A percentile compares a stretch with the other conserved stretches of the same genome.
Evolutionary conservation across 2,329 filamentous ascomycete species (phyloP).

Genomic region (Xylaria arbuscula): DNA sequence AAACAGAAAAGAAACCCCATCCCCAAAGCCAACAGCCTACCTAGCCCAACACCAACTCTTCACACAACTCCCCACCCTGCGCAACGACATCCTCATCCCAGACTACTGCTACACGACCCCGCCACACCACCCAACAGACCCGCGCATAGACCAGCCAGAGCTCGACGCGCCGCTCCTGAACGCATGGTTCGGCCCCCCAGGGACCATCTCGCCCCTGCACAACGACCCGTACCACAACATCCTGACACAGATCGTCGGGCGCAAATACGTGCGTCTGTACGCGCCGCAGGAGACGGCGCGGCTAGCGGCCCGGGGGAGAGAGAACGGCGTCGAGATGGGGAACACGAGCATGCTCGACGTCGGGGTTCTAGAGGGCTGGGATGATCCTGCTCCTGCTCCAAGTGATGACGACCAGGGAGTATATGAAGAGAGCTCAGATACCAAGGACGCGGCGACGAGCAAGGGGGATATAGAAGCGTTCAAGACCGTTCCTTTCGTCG

Average conservation of each 20-base stretch:
- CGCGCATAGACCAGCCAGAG: slow-evolving; percentile 53
- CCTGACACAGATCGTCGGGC: slow-evolving; percentile 86
- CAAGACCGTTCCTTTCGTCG: slow-evolving; percentile 71
- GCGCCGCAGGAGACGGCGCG: slow-evolving; percentile 69
- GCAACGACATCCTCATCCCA: slow-evolving; percentile 80
- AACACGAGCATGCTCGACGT: slow-evolving; percentile 89
- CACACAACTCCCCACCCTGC: slow-evolving; percentile 79
- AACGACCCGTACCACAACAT: slow-evolving; percentile 96
- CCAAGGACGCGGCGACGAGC: slow-evolving; percentile 41
- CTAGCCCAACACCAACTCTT: slow-evolving; percentile 93
- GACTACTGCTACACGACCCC: slow-evolving; percentile 85
- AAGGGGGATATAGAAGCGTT: slow-evolving; percentile 60
- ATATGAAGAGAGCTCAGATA: slow-evolving; percentile 25
- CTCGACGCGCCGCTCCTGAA: slow-evolving; percentile 77
- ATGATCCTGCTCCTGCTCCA: slow-evolving; percentile 46
- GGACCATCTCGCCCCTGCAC: slow-evolving; percentile 91
- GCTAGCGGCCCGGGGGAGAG: slow-evolving; percentile 71
- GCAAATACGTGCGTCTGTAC: slow-evolving; percentile 93
- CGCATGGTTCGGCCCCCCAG: slow-evolving; percentile 90
- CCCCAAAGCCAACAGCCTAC: slow-evolving; percentile 71
- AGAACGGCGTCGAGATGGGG: slow-evolving; percentile 85
- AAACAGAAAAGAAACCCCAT: not conserved
- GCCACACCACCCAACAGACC: slow-evolving; percentile 62
- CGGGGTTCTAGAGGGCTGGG: slow-evolving; percentile 73
- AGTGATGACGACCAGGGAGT: slow-evolving; percentile 31